A percentile compares a stretch with the other conserved stretches of the same genome.
These are phyloP conservation scores for Blakeslea trispora DNA, from an alignment of 371 early-diverging fungal species.

Conservation along the genomic window DNA sequence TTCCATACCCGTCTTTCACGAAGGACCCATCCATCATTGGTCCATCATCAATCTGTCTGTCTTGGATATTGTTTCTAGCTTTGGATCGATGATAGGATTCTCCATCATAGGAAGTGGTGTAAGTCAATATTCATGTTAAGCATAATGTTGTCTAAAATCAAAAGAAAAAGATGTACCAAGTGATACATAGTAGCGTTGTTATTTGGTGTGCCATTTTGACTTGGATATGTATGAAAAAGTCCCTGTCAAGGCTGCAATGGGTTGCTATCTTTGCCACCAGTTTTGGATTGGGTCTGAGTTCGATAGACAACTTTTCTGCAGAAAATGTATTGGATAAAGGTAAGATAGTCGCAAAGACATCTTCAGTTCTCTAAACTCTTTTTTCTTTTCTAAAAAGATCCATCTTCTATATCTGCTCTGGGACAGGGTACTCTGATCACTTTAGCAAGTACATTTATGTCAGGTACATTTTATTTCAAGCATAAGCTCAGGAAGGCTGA, in stretches of 20 bases:
- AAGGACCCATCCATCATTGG: constrained; percentile 45
- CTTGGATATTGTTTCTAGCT: constrained; percentile 67
- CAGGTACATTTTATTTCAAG: too few species aligned
- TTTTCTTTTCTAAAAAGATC: too few species aligned
- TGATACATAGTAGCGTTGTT: constrained; percentile 74
- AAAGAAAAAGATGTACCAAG: constrained; percentile 62
- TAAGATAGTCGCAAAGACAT: too few species aligned
- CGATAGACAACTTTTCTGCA: constrained; percentile 40
- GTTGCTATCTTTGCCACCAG: constrained; percentile 66
- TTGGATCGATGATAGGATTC: constrained; percentile 68
- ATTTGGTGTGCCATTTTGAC: constrained; percentile 76
- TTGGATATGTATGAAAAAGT: constrained; percentile 58
- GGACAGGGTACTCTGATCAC: constrained; percentile 52
- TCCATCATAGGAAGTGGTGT: constrained; percentile 76
- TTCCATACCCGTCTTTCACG: constrained; percentile 2
- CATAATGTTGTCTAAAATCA: too few species aligned
- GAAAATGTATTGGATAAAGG: too few species aligned
- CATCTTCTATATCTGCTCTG: constrained; percentile 13
- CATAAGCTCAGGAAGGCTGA: too few species aligned
- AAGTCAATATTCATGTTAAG: constrained; percentile 17
- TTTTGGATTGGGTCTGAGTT: constrained; percentile 65
- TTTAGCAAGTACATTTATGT: constrained; percentile 54
- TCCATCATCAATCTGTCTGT: constrained; percentile 53
- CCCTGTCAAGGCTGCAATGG: constrained; percentile 63
- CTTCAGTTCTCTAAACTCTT: too few species aligned